Evolutionary conservation across 1,284 basidiomycete genomes (phyloP).

Genomic region (Cryptococcus sp.): DNA sequence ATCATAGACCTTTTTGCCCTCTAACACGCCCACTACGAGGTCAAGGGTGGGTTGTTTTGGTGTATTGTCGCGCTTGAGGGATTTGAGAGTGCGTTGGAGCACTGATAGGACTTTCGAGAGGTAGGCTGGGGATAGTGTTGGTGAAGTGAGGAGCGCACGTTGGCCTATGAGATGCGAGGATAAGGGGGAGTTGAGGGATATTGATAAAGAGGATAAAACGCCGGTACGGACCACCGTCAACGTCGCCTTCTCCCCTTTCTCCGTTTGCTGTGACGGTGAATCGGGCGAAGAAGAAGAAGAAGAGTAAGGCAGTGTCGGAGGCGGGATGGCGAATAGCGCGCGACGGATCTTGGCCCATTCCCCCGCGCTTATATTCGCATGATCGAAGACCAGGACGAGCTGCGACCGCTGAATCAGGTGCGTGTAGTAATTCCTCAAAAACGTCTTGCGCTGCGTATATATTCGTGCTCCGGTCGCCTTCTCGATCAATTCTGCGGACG

Average conservation of each 20-base stretch:
- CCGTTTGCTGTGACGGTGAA: neutral
- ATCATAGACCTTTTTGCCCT: constrained; percentile 37
- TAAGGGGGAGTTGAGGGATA: constrained; percentile 8
- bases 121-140: constrained; percentile 51
- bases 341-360: constrained; percentile 46
- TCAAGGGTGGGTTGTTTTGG: constrained; percentile 43
- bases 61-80: constrained; percentile 27
- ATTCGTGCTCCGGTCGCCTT: constrained; percentile 23
- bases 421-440: constrained; percentile 50
- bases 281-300: constrained; percentile 5
- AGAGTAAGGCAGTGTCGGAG: constrained; percentile 9
- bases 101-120: constrained; percentile 44
- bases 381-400: constrained; percentile 54
- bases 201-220: constrained; percentile 39
- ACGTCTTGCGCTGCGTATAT: constrained; percentile 51
- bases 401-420: constrained; percentile 48
- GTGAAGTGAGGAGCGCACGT: constrained; percentile 48
- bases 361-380: constrained; percentile 49
- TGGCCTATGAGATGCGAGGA: constrained; percentile 32
- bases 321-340: constrained; percentile 42
- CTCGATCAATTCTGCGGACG: no score
- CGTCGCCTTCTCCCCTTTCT: constrained; percentile 22
- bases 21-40: constrained; percentile 51
- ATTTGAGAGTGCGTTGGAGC: constrained; percentile 38
- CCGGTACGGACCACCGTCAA: constrained; percentile 52